Base-by-base conservation (phyloP, 495 filamentous ascomycete species). In the Daldinia childiae region DNA sequence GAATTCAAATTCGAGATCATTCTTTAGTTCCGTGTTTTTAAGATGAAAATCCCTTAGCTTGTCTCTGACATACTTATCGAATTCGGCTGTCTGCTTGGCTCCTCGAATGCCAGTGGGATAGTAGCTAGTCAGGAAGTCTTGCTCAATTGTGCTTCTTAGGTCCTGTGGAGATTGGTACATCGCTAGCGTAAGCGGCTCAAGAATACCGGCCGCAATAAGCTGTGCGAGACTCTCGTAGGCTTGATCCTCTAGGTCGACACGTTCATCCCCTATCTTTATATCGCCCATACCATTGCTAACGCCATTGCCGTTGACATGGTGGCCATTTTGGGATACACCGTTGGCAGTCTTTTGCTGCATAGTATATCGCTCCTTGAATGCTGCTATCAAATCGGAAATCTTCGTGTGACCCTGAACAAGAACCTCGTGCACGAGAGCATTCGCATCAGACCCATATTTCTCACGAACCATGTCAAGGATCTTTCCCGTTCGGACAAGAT, bases 401-500 rank as follows among this genome's bases (percentile, higher is more conserved):
- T 88, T 87, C 3, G 89, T 89, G 78, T 97, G 91, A 6, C 95
- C 95, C 21, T 92, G 85, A 38, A 89, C 83, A 32, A 97, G 80
- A 11, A 98, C 86, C 54, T 90, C 89, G 61, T 90, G 85, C 68
- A 97, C 84, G 2, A 98, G 80, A 30, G 86, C 85, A 45, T 89
- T 87, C 0, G 93, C 93, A 75, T 87, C 79, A 6, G 82, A 77
- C 12, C 94, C 95, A 63, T 91, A 88, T 67, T 90, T 85, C 8
- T 84, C 86, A 64, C 93, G 88, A 15, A 93, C 81, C 66, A 92
- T 81, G 62, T 92, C 87, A 27, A 95, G 79, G n/a, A 95, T 92
- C 78, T 93, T 94, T 6, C 93, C 94, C 19, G 87, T 86, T 29
- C 95, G 91, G 17, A 92, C 81, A 38, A 98, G 84, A 67, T 87